Base-by-base conservation (phyloP, 164 flowering plant genomes). In the Cinnamomum chago region DNA sequence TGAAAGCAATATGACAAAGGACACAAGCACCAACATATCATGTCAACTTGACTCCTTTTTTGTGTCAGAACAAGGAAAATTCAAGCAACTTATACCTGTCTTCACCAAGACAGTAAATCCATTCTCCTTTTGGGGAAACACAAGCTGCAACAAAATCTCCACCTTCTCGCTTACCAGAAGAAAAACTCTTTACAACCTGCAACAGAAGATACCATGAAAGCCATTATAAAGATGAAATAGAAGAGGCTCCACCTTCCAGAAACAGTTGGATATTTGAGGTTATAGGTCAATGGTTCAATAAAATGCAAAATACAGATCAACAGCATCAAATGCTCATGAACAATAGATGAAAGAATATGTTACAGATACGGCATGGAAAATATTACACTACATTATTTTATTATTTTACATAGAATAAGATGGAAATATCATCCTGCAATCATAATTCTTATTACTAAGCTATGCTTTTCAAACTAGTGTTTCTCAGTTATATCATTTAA, bases 141-240 rank as follows among this genome's bases (percentile, higher is more conserved):
- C 92, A 91, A 20, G 98, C 97, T 27, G 99, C 97, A 74, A 88
- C 91, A 84, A 94, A 96, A 79, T 96, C 99, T 71, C 98, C 99
- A 51, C 98, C 99, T 86, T 94, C 99, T 81, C 92, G 89, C 81
- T 92, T 96, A 89, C 99, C 99, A 67, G 97, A 92, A n/a, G 98
- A 94, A 80, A 96, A 92, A 75, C 98, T 96, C 88, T 90, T 96
- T 75, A 96, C 96, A 65, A 96, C 99, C 98, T 96, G 77, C 58
- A 82, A 14, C 20, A 33, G 67, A 75, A 68, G 55, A 65, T 62
- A 70, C 65, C 30, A 70, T 13, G 50, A 73, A 51, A 40, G 58
- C 28, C 72, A 76, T 25, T 50, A 58, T 58, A 20, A 23, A 55
- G 20, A 13, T 55, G n/a, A 55, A 55, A 55, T 20, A 55, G 60